These are phyloP conservation scores for Paragyromitra xinjiangensis DNA, from an alignment of 495 filamentous ascomycete species.

Conservation along the genomic window DNA sequence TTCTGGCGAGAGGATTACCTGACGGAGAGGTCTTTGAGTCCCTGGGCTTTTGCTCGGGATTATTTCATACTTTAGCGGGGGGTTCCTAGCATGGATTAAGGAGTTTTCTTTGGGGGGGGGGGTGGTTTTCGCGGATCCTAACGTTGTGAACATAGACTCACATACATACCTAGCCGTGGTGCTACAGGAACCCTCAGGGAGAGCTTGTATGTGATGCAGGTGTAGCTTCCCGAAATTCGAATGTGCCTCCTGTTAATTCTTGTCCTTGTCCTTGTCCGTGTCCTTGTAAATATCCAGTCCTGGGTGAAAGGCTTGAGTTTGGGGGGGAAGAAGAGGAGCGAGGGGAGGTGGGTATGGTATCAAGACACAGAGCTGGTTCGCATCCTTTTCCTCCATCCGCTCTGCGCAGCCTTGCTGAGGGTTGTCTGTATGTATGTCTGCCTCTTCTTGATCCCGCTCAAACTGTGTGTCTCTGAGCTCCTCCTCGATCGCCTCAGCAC, in stretches of 20 bases:
- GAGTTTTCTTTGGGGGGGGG: neutral
- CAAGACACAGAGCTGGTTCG: constrained; percentile 5
- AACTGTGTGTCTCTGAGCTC: constrained; percentile 4
- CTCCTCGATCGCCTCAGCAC: constrained; percentile 6
- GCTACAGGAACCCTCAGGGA: constrained; percentile 21
- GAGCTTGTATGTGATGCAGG: constrained; percentile 40
- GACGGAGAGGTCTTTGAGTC: constrained; percentile 15
- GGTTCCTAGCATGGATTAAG: constrained; percentile 26
- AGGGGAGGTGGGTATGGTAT: constrained; percentile 5
- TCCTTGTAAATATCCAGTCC: constrained; percentile 27
- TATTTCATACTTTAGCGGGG: constrained; percentile 21
- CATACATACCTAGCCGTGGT: constrained; percentile 16
- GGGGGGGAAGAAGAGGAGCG: constrained; percentile 14
- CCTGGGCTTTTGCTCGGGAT: constrained; percentile 8
- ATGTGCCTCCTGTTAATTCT: constrained; percentile 19
- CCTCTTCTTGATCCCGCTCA: constrained; percentile 3
- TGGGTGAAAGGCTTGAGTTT: constrained; percentile 47
- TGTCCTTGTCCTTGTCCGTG: constrained; percentile 1
- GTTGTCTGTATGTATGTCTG: neutral
- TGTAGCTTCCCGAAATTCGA: constrained; percentile 31
- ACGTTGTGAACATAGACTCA: neutral
- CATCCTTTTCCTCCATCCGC: constrained; percentile 25
- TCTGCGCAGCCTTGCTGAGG: neutral
- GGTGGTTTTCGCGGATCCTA: constrained; percentile 13
- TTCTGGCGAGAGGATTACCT: neutral